phyloP scores from a whole-genome alignment of 139 green algal species.

The Ulvella scutata region DNA sequence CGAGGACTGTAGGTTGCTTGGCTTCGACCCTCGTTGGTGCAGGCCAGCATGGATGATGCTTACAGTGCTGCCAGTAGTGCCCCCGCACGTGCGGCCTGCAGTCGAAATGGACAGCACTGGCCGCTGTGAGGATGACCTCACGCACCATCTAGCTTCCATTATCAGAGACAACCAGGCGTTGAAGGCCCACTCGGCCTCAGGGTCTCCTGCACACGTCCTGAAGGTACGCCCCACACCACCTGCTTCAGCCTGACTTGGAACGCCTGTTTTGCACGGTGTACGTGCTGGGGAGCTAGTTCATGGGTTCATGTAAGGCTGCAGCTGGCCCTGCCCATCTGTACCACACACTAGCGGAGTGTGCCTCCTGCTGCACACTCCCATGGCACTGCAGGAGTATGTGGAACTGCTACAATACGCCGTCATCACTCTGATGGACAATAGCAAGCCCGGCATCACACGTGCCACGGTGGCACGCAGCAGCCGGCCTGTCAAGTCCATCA shows the following conservation, averaged over 20 bases:
- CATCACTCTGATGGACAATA: conserved; percentile 92
- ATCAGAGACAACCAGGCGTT: conserved; percentile 83
- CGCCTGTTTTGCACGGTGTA: too few species aligned
- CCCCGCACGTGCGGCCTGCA: conserved; percentile 54
- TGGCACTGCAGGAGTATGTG: conserved; percentile 18
- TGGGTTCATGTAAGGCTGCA: too few species aligned
- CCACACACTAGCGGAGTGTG: too few species aligned
- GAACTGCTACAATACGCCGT: conserved; percentile 22
- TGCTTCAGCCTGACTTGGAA: too few species aligned
- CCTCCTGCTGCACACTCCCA: too few species aligned
- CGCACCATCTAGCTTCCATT: conserved; percentile 93
- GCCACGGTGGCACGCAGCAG: conserved; percentile 18
- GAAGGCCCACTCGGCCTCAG: conserved; percentile 39
- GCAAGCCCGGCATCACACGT: conserved; percentile 52
- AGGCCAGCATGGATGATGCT: conserved; percentile 93
- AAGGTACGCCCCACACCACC: conserved; percentile 36
- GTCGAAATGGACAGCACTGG: conserved; percentile 83
- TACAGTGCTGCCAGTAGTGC: conserved; percentile 83
- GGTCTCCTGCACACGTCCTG: conserved; percentile 45
- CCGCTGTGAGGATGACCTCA: conserved; percentile 90
- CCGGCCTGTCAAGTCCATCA: conserved; percentile 92
- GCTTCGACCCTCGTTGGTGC: conserved; percentile 64
- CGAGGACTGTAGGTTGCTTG: conserved; percentile 79
- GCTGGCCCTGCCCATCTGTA: too few species aligned
- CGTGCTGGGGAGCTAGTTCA: too few species aligned